These are phyloP conservation scores for Pelargonium australe DNA, from an alignment of 441 rosid species.

Conservation along the genomic window DNA sequence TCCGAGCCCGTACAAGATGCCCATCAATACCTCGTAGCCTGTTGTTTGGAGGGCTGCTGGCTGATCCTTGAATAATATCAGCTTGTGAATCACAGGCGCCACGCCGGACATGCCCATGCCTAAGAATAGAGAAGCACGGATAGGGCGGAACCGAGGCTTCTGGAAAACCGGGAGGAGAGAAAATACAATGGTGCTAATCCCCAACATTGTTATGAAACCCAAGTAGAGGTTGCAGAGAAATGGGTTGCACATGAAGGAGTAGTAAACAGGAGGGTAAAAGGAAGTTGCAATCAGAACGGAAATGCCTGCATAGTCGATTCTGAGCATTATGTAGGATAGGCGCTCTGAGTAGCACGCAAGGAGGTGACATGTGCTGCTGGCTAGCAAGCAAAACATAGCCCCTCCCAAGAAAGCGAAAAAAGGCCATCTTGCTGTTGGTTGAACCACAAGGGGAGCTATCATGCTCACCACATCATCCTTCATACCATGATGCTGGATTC, in stretches of 20 bases:
- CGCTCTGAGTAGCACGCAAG: conserved; percentile 41
- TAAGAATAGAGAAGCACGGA: conserved; percentile 34
- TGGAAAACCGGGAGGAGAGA: conserved; percentile 37
- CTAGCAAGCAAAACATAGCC: conserved; percentile 46
- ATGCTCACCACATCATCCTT: conserved; percentile 25
- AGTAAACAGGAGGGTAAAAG: conserved; percentile 38
- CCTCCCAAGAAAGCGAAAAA: conserved; percentile 37
- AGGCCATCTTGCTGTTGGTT: conserved; percentile 42
- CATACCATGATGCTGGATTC: conserved; percentile 22
- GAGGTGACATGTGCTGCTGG: conserved; percentile 38
- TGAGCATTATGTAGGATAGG: conserved; percentile 36
- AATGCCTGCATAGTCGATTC: conserved; percentile 40
- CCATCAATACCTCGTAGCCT: conserved; percentile 36
- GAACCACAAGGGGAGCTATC: conserved; percentile 19
- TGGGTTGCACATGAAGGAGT: conserved; percentile 38
- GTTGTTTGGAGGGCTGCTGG: conserved; percentile 38
- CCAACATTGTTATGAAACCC: conserved; percentile 36
- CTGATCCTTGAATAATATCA: conserved; percentile 29
- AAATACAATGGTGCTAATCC: conserved; percentile 25
- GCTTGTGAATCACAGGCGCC: conserved; percentile 36
- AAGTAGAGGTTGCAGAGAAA: conserved; percentile 34
- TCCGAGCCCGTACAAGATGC: conserved; percentile 31
- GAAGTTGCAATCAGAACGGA: conserved; percentile 40
- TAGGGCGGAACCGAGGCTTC: conserved; percentile 29
- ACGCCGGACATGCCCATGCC: conserved; percentile 40